phyloP scores from a whole-genome alignment of 2,329 filamentous ascomycete genomes.

The Colletotrichum kahawae region DNA sequence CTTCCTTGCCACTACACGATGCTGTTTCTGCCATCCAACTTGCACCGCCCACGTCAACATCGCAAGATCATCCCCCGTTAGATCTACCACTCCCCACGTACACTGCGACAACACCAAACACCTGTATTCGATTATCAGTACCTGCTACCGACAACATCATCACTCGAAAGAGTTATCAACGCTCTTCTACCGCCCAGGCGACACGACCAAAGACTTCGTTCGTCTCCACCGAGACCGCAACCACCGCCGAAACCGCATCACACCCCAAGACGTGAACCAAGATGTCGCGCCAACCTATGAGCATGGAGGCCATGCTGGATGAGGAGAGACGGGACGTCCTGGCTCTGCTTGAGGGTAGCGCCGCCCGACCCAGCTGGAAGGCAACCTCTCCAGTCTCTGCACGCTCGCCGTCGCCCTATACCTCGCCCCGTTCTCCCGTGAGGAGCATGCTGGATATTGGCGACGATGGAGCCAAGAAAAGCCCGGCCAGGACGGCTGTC shows the following conservation, averaged over 20 bases:
- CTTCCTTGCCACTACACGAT: slow-evolving; percentile 25
- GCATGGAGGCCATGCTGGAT: slow-evolving; percentile 77
- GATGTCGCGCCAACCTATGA: slow-evolving; percentile 61
- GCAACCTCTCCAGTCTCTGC: slow-evolving; percentile 35
- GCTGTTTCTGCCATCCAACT: slow-evolving; percentile 27
- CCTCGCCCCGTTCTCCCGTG: slow-evolving; percentile 67
- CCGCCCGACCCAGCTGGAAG: slow-evolving; percentile 29
- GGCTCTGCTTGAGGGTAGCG: slow-evolving; percentile 65
- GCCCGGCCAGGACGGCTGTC: slow-evolving; percentile 41
- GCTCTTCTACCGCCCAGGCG: neutral
- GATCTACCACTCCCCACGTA: neutral
- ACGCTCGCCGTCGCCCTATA: slow-evolving; percentile 59
- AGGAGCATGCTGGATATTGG: slow-evolving; percentile 71
- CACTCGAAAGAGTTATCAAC: neutral
- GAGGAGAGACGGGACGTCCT: slow-evolving; percentile 79
- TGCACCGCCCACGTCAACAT: slow-evolving; percentile 24
- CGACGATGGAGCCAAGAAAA: slow-evolving; percentile 41
- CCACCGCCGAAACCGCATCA: neutral
- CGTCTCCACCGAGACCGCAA: neutral
- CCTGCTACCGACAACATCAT: neutral
- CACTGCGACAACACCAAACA: neutral
- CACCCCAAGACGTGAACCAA: neutral
- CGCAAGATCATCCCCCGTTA: slow-evolving; percentile 32
- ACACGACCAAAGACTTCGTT: neutral
- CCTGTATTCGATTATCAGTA: neutral